Base-by-base conservation (phyloP, 208 protist genomes). In the Leishmania mexicana region DNA sequence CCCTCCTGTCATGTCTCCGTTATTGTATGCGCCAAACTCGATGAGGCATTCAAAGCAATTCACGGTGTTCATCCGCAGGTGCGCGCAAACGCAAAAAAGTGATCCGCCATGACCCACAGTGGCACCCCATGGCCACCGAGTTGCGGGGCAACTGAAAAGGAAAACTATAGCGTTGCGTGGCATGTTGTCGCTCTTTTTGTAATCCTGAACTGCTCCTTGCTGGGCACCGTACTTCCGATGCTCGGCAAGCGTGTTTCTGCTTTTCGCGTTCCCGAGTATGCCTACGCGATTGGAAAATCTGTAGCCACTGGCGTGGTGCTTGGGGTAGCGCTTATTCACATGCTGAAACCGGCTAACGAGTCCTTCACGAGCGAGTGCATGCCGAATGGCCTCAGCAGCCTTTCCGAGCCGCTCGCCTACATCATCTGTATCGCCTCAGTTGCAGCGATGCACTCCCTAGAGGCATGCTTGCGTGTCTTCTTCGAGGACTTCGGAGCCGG, bases 281-380 rank as follows among this genome's bases (percentile, higher is more conserved):
- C 81, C 45, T 89, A 90, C 76, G 79, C 88, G 1, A 53, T 93
- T 31, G 88, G 88, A 54, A 95, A 95, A 84, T 85, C 87, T 42
- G 62, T 87, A 5, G 83, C 90, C 1, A 93, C 86, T 45, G 92
- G 92, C 19, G 92, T 95, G 28, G 78, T 95, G 47, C 74, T 95
- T 7, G 70, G 84, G 15, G 90, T 95, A 24, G 80, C 92, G 5
- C 75, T 88, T 13, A 87, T 95, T 62, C 87, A 91, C 87, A 92
- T 95, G 83, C 75, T 92, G 24, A 53, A 74, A 54, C 85, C 87
- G 0, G 81, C 87, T 0, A 80, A 89, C 28, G 75, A 83, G 75
- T 73, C 71, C n/a, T 67, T 92, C 49, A 83, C 76, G 21, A 85
- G 73, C 51, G 81, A 83, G 54, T 85, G 85, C 76, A 17, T 85